Conservation (phyloP, 108 stramenopile species). For the Cyclotella sp. region DNA sequence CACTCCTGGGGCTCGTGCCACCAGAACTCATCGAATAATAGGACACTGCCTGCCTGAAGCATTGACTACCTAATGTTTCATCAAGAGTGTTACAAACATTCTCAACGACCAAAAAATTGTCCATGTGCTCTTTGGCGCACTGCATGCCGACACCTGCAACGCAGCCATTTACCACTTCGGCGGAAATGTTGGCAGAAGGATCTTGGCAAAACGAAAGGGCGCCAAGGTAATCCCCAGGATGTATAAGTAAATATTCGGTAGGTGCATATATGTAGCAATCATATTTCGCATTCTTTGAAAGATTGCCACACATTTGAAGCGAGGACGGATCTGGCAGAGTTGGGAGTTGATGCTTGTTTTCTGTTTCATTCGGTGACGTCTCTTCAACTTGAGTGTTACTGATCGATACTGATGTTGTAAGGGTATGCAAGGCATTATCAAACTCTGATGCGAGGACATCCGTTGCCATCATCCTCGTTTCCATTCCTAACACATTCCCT, state of each 20-base stretch:
- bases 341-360: neutral
- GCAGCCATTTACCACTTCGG: neutral
- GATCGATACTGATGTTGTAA: neutral
- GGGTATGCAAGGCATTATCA: neutral
- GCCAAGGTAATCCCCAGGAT: slow-evolving; percentile 38
- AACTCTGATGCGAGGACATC: slow-evolving; percentile 18
- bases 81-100: slow-evolving; percentile 25
- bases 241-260: slow-evolving; percentile 39
- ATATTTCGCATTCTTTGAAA: neutral
- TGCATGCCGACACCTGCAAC: slow-evolving; percentile 27
- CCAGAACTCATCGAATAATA: slow-evolving; percentile 21
- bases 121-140: slow-evolving; percentile 38
- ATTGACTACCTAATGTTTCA: slow-evolving; percentile 3
- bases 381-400: neutral
- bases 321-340: slow-evolving; percentile 11
- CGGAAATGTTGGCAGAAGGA: slow-evolving; percentile 19
- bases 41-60: slow-evolving; percentile 9
- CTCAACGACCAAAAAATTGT: slow-evolving; percentile 25
- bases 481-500: slow-evolving; percentile 28
- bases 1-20: slow-evolving; percentile 11
- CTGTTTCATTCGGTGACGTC: too few relatives aligned
- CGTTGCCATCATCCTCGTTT: slow-evolving; percentile 24
- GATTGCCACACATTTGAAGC: slow-evolving; percentile 19
- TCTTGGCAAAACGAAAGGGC: slow-evolving; percentile 25
- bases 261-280: slow-evolving; percentile 35